Evolutionary conservation across 2,329 filamentous ascomycete genomes (phyloP).

Genomic region (Sclerotinia glacialis): DNA sequence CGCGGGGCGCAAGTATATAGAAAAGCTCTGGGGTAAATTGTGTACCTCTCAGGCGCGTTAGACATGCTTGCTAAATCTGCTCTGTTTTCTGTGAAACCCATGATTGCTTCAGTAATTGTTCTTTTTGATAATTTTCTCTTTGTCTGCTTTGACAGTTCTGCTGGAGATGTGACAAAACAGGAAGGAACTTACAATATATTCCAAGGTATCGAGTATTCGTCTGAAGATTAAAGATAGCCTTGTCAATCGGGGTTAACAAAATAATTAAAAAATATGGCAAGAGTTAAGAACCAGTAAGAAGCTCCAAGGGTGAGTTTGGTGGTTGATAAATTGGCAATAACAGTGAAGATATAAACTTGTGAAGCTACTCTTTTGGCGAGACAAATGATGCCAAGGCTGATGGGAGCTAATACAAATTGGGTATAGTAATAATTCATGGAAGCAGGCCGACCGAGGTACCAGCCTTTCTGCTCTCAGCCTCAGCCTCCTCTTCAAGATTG

Average conservation of each 20-base stretch:
- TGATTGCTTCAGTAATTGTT: slow-evolving; percentile 17
- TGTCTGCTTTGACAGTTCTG: background rate
- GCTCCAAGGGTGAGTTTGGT: background rate
- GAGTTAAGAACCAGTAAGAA: background rate
- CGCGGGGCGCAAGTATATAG: background rate
- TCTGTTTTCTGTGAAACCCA: background rate
- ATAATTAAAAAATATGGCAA: background rate
- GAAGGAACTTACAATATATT: slow-evolving; percentile 2
- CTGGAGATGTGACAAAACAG: background rate
- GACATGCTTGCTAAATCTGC: slow-evolving; percentile 10
- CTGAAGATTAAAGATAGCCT: slow-evolving; percentile 2
- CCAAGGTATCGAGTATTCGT: background rate
- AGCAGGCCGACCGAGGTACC: slow-evolving; percentile 4
- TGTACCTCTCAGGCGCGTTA: slow-evolving; percentile 23
- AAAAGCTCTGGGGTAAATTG: background rate
- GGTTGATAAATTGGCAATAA: background rate
- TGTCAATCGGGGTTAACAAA: background rate
- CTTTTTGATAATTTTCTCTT: slow-evolving; percentile 5
- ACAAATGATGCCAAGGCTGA: background rate
- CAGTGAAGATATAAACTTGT: slow-evolving; percentile 2
- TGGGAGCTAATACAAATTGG: background rate
- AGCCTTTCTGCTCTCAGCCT: slow-evolving; percentile 13
- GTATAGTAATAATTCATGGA: background rate
- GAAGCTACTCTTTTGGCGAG: slow-evolving; percentile 3
- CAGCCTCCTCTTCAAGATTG: background rate